Conservation (phyloP, 352 stramenopile genomes). For the Phytophthora hybrid region DNA sequence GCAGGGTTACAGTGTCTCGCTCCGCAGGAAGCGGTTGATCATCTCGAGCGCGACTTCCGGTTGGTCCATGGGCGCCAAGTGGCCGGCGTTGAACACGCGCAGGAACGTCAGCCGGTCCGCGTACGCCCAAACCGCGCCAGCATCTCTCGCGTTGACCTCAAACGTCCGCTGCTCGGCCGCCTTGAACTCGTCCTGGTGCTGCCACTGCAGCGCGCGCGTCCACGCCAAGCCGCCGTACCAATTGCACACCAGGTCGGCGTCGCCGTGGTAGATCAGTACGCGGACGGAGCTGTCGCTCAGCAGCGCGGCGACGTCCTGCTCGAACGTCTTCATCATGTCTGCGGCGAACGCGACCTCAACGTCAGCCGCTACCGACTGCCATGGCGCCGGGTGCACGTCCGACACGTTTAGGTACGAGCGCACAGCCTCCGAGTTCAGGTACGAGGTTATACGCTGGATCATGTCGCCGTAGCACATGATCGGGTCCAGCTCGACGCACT, state of each 20-base stretch:
- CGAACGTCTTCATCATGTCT: conserved; percentile 95
- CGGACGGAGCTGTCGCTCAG: conserved; percentile 61
- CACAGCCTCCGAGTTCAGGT: conserved; percentile 64
- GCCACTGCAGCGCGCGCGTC: conserved; percentile 93
- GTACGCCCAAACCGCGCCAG: conserved; percentile 29
- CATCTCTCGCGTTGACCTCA: conserved; percentile 14
- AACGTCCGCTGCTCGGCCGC: conserved; percentile 32
- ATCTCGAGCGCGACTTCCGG: conserved; percentile 55
- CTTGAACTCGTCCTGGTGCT: conserved; percentile 86
- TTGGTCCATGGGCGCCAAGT: conserved; percentile 64
- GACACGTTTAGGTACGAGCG: conserved; percentile 41
- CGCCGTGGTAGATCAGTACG: conserved; percentile 96
- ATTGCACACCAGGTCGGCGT: conserved; percentile 97
- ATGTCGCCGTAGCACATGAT: conserved; percentile 43
- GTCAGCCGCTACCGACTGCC: conserved; percentile 48
- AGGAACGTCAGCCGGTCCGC: conserved; percentile 51
- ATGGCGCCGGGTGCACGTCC: conserved; percentile 50
- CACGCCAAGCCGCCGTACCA: conserved; percentile 95
- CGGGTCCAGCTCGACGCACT: conserved; percentile 39
- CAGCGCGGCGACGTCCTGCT: conserved; percentile 86
- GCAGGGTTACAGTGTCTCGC: conserved; percentile 21
- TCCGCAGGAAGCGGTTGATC: conserved; percentile 66
- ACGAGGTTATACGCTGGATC: conserved; percentile 40
- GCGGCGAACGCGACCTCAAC: conserved; percentile 38
- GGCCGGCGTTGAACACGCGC: conserved; percentile 58